phyloP scores from a whole-genome alignment of 2,329 filamentous ascomycete species.

The Colletotrichum abscissum region DNA sequence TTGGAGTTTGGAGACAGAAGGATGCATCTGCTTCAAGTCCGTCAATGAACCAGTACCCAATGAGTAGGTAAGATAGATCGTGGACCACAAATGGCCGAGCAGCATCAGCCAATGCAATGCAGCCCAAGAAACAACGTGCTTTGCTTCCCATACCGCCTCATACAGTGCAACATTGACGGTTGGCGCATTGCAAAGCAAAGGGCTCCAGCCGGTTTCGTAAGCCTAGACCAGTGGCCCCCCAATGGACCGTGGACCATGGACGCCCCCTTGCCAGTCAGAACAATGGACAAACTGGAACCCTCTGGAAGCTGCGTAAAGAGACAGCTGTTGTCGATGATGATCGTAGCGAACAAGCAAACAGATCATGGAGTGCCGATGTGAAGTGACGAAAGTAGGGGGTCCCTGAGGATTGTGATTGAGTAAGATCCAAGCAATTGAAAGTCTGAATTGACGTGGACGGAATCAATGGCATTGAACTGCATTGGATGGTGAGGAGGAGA shows the following conservation, averaged over 20 bases:
- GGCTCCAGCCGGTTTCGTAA: slow-evolving; percentile 28
- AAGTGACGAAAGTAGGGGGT: background rate
- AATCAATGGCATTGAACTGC: background rate
- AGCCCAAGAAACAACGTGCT: slow-evolving; percentile 25
- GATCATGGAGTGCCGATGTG: background rate
- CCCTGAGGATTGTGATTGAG: background rate
- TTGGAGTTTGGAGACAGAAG: background rate
- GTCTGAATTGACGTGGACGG: background rate
- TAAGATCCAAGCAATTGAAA: background rate
- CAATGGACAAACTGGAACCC: background rate
- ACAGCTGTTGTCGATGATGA: background rate
- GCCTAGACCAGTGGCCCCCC: background rate
- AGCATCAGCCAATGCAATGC: slow-evolving; percentile 18
- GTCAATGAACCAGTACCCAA: background rate
- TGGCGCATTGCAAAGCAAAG: slow-evolving; percentile 3
- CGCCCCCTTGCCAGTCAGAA: background rate
- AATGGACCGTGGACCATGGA: background rate
- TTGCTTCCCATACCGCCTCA: background rate
- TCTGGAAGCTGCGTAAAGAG: background rate
- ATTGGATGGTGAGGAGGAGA: background rate
- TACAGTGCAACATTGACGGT: slow-evolving; percentile 15
- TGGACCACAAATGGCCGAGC: background rate
- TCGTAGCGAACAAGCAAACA: background rate
- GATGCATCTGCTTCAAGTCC: background rate
- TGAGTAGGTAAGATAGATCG: background rate